Percentiles rank a stretch among this genome's conserved stretches.
phyloP scores from a whole-genome alignment of 768 basidiomycete species.

The Russula sp. region DNA sequence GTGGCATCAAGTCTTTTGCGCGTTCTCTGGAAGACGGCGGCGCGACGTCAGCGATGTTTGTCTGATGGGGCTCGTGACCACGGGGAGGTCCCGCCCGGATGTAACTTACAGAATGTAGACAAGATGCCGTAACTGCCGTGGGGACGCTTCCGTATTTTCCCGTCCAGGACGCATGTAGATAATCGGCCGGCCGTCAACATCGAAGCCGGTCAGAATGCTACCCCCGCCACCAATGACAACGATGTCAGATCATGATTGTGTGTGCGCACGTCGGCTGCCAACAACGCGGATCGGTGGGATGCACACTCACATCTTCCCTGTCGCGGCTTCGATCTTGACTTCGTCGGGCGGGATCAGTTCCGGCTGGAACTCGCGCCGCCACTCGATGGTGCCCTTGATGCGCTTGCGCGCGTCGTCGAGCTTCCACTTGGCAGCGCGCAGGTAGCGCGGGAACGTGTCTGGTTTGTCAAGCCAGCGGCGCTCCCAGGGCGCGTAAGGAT shows the following conservation, averaged over 20 bases:
- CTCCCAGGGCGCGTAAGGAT: constrained; percentile 76
- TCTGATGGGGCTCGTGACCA: not conserved
- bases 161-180: constrained; percentile 84
- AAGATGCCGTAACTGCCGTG: constrained; percentile 76
- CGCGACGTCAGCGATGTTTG: not conserved
- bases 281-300: not conserved
- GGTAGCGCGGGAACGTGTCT: constrained; percentile 68
- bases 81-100: constrained; percentile 28
- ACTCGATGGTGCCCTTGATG: constrained; percentile 72
- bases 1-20: constrained; percentile 84
- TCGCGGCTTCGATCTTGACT: constrained; percentile 72
- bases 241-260: not conserved
- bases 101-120: constrained; percentile 76
- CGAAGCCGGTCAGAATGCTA: constrained; percentile 80
- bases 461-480: constrained; percentile 63
- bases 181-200: constrained; percentile 80
- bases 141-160: constrained; percentile 75
- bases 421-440: constrained; percentile 85
- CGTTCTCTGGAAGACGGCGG: constrained; percentile 52
- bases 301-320: constrained; percentile 74
- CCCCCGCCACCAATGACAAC: not conserved
- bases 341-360: constrained; percentile 81
- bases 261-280: not conserved
- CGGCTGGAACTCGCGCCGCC: constrained; percentile 81
- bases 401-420: constrained; percentile 69